Conservation (phyloP, 1,284 basidiomycete species). For the Sparassis latifolia region DNA sequence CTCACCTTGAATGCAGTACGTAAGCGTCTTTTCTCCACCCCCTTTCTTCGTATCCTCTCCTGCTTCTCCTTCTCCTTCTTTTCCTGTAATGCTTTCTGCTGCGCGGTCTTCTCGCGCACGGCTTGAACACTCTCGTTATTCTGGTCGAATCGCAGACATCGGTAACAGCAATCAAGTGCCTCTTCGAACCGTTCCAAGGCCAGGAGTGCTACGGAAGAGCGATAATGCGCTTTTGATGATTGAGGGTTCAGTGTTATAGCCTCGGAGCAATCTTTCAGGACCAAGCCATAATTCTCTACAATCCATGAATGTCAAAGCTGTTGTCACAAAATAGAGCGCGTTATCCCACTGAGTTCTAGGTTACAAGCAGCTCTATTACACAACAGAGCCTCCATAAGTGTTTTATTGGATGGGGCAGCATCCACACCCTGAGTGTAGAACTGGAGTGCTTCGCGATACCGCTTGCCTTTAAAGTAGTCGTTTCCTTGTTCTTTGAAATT, state of each 20-base stretch:
- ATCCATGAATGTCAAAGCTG: neutral
- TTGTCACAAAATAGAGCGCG: neutral
- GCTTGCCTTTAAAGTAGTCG: conserved; percentile 85
- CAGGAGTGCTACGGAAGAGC: conserved; percentile 72
- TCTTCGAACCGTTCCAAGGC: conserved; percentile 72
- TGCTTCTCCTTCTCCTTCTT: conserved; percentile 42
- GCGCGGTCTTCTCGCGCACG: conserved; percentile 41
- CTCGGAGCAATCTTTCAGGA: conserved; percentile 77
- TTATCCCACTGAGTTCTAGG: conserved; percentile 69
- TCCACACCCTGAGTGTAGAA: conserved; percentile 93
- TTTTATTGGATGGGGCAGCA: conserved; percentile 63
- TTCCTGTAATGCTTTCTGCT: conserved; percentile 43
- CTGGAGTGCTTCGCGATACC: conserved; percentile 79
- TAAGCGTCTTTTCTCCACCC: conserved; percentile 41
- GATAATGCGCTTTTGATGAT: conserved; percentile 79
- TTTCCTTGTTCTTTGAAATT: conserved; percentile 97
- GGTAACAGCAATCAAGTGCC: conserved; percentile 71
- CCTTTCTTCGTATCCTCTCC: conserved; percentile 41
- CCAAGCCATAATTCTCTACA: conserved; percentile 81
- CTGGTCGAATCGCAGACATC: conserved; percentile 56
- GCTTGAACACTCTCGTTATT: conserved; percentile 45
- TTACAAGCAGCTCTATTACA: conserved; percentile 94
- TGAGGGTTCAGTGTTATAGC: conserved; percentile 58
- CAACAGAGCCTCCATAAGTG: conserved; percentile 64
- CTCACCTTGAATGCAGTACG: conserved; percentile 57